Evolutionary conservation across 805 yeast species (phyloP), one percentile per base, ranked within the genome.

Genomic region (Nakazawaea holstii): DNA sequence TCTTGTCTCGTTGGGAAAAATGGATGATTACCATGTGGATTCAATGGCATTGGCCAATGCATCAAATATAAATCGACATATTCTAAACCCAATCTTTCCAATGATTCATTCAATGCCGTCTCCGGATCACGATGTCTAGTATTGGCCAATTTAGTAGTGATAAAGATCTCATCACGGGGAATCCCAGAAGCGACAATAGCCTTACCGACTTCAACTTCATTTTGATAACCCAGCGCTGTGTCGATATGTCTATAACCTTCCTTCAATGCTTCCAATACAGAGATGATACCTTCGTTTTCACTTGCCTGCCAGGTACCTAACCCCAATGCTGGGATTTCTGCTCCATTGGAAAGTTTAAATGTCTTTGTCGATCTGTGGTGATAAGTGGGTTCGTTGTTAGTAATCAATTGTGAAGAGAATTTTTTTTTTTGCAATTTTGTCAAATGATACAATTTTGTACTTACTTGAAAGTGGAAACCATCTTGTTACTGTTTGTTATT

Each of bases 181-280:
- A 53, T 58, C 5, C 73, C 73, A 20, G 67, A 54, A 42, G 65
- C 70, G 14, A 55, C 52, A 44, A 84, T 76, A 6, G 82, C 94
- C 44, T 71, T 69, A 29, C 95, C 90, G 11, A 84, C 84, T 53
- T 76, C 81, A 14, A 63, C 69, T 62, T 87, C 95, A 59, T 82
- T 83, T 2, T 76, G 76, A 61, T 87, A 87, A 50, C 73, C 71
- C 59, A 78, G 77, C 2, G 92, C 92, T 9, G 90, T 79, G 62
- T 86, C 95, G 55, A 86, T 81, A 60, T 81, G 88, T 51, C 82
- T 73, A 62, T 82, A 82, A 10, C 91, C 91, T 7, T 70, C 68
- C 60, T 77, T 71, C 48, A 84, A 66, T 11, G 91, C 92, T 37
- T 73, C 69, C 54, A 69, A 70, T 9, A 84, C 84, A 26, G 83